These are phyloP conservation scores for Aspergillaceae sp. DNA, from an alignment of 2,329 filamentous ascomycete species.

Conservation along the genomic window DNA sequence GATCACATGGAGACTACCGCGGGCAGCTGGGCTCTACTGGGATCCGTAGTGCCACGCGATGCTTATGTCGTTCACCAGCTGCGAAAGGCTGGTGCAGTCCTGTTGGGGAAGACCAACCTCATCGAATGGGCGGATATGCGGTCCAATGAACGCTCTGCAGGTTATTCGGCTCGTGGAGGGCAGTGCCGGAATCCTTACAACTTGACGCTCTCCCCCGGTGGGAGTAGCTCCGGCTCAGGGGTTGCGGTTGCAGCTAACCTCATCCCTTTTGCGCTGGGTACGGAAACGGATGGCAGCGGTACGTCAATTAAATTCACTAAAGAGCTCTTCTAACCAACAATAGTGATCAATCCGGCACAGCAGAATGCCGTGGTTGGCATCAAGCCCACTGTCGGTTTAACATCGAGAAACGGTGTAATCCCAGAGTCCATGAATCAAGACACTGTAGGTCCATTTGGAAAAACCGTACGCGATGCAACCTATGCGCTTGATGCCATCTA, in stretches of 20 bases:
- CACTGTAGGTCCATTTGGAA: conserved; percentile 58
- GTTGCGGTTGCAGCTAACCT: conserved; percentile 57
- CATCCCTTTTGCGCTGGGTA: conserved; percentile 58
- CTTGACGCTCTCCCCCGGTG: conserved; percentile 58
- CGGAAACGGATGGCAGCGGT: conserved; percentile 63
- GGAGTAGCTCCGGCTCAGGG: conserved; percentile 59
- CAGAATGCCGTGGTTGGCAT: conserved; percentile 62
- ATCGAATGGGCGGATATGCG: conserved; percentile 71
- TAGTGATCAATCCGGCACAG: conserved; percentile 62
- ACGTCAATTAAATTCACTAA: conserved; percentile 3
- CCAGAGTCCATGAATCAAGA: conserved; percentile 62
- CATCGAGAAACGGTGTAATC: conserved; percentile 55
- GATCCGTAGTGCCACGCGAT: conserved; percentile 59
- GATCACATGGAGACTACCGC: conserved; percentile 68
- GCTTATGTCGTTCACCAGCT: conserved; percentile 55
- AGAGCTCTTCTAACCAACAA: conserved; percentile 2
- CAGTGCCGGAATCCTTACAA: conserved; percentile 61
- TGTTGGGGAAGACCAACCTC: conserved; percentile 62
- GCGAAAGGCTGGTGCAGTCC: conserved; percentile 56
- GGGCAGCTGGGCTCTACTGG: conserved; percentile 58
- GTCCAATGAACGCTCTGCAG: conserved; percentile 58
- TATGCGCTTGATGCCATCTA: conserved; percentile 61
- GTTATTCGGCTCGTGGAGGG: conserved; percentile 56
- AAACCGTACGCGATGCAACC: conserved; percentile 60
- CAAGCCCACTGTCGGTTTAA: conserved; percentile 67